Percentiles rank a stretch among this genome's conserved stretches.
Conservation (phyloP, 257 asterid genomes). For the Striga asiatica region DNA sequence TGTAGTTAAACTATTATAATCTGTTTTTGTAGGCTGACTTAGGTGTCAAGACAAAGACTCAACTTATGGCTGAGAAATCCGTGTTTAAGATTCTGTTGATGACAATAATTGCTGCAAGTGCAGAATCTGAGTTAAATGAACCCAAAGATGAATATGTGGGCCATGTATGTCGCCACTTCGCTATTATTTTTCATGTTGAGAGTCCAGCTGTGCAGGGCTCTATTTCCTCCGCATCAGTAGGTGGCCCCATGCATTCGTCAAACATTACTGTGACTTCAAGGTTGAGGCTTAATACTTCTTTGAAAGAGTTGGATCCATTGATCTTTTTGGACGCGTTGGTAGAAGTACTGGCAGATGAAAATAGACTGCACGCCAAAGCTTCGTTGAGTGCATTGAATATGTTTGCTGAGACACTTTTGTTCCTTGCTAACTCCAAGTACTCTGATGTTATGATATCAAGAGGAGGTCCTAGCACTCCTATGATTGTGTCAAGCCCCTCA, state of each 20-base stretch:
- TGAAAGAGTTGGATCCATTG: constrained; percentile 94
- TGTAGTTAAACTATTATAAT: constrained; percentile 2
- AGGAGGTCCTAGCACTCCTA: constrained; percentile 95
- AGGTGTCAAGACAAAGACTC: constrained; percentile 99
- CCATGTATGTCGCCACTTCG: constrained; percentile 87
- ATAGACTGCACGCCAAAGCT: constrained; percentile 86
- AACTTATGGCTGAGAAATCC: constrained; percentile 97
- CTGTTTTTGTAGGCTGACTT: constrained; percentile 77
- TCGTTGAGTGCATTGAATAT: constrained; percentile 70
- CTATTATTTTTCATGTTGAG: constrained; percentile 84
- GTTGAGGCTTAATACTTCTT: constrained; percentile 50
- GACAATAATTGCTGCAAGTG: constrained; percentile 93
- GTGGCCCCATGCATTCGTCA: constrained; percentile 52
- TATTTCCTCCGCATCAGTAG: constrained; percentile 34
- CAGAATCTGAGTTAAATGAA: constrained; percentile 75
- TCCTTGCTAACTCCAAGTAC: constrained; percentile 86
- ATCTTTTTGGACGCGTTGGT: constrained; percentile 94
- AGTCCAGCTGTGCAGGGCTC: constrained; percentile 43
- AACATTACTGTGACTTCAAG: constrained; percentile 43
- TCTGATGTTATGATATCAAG: constrained; percentile 62
- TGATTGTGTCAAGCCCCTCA: constrained; percentile 98
- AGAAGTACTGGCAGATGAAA: constrained; percentile 85
- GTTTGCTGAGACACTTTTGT: constrained; percentile 74
- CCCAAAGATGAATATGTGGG: constrained; percentile 72
- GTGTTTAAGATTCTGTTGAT: constrained; percentile 88